Evolutionary conservation across 1,139 yeast species (phyloP).

Genomic region (Suhomyces yuchorum): DNA sequence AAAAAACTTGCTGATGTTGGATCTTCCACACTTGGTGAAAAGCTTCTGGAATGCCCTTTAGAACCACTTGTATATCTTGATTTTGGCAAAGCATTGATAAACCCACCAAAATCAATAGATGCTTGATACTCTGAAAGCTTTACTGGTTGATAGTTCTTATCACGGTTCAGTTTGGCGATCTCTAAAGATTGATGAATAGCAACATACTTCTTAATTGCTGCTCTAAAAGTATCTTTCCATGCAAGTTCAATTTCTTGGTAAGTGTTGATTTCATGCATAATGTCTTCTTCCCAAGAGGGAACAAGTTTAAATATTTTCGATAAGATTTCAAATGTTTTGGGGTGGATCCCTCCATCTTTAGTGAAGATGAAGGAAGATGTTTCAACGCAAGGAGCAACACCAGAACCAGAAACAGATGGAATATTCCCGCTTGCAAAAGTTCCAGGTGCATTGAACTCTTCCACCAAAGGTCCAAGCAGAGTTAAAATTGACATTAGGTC

Average conservation of each 20-base stretch:
- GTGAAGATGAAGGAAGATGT: slow-evolving; percentile 25
- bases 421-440: neutral
- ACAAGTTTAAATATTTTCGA: slow-evolving; percentile 27
- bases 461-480: slow-evolving; percentile 32
- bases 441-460: slow-evolving; percentile 22
- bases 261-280: slow-evolving; percentile 33
- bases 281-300: slow-evolving; percentile 42
- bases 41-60: slow-evolving; percentile 15
- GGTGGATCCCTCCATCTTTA: slow-evolving; percentile 37
- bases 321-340: slow-evolving; percentile 31
- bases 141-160: slow-evolving; percentile 36
- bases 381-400: slow-evolving; percentile 1
- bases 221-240: slow-evolving; percentile 37
- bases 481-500: slow-evolving; percentile 22
- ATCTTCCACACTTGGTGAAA: slow-evolving; percentile 20
- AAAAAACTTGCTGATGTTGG: slow-evolving; percentile 18
- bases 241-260: slow-evolving; percentile 34
- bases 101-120: slow-evolving; percentile 47
- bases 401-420: neutral
- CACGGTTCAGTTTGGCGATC: slow-evolving; percentile 28
- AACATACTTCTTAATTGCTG: slow-evolving; percentile 37
- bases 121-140: slow-evolving; percentile 43
- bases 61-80: slow-evolving; percentile 15
- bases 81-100: slow-evolving; percentile 38
- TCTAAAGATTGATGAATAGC: slow-evolving; percentile 36